Percentiles rank a stretch among this genome's conserved stretches.
Conservation (phyloP, 2,329 filamentous ascomycete genomes). For the Bipolaris gigantea region DNA sequence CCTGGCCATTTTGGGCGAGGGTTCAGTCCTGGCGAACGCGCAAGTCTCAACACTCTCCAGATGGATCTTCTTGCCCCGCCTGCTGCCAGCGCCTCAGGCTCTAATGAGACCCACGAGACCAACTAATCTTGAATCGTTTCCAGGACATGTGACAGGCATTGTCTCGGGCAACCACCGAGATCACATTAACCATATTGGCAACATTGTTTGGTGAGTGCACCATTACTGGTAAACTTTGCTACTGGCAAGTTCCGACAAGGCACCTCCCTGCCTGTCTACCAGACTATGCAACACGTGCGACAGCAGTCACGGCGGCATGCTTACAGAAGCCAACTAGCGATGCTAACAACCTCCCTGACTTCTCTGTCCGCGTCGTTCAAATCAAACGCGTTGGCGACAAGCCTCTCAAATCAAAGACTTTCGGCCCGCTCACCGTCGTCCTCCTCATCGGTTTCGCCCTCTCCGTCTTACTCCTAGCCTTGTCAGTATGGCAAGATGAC, state of each 20-base stretch:
- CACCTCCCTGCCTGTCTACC: conserved; percentile 14
- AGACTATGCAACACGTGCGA: not conserved
- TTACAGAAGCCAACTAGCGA: conserved; percentile 28
- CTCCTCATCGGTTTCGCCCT: conserved; percentile 51
- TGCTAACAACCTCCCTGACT: conserved; percentile 40
- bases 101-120: conserved; percentile 52
- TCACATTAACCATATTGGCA: conserved; percentile 53
- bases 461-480: conserved; percentile 47
- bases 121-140: conserved; percentile 45
- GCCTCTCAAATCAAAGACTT: conserved; percentile 48
- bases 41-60: conserved; percentile 54
- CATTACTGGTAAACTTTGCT: not conserved
- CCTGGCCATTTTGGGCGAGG: conserved; percentile 57
- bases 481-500: conserved; percentile 51
- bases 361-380: conserved; percentile 47
- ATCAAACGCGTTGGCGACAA: conserved; percentile 39
- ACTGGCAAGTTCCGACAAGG: not conserved
- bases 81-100: conserved; percentile 56
- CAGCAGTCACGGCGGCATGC: not conserved
- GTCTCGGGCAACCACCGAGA: conserved; percentile 52
- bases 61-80: conserved; percentile 54
- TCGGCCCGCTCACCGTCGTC: conserved; percentile 51
- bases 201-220: conserved; percentile 48
- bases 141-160: conserved; percentile 50
- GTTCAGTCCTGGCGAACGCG: conserved; percentile 54